These are phyloP conservation scores for Isabelozyma rhagii DNA, from an alignment of 805 yeast genomes.

Conservation along the genomic window DNA sequence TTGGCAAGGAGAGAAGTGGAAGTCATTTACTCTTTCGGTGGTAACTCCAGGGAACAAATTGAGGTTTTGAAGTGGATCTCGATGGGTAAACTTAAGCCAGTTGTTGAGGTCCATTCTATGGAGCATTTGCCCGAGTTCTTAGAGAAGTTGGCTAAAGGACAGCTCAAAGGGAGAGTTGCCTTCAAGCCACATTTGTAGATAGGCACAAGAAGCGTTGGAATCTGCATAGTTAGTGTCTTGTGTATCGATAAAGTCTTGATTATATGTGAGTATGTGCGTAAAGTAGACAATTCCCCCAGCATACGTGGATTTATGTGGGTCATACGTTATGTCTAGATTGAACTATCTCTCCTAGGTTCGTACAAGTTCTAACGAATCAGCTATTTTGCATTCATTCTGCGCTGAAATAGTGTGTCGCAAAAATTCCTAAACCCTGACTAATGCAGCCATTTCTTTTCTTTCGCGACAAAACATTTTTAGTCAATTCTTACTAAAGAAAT, in stretches of 20 bases:
- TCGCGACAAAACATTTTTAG: not conserved
- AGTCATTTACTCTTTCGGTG: constrained; percentile 41
- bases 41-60: constrained; percentile 39
- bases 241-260: too few relatives aligned
- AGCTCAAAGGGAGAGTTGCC: constrained; percentile 42
- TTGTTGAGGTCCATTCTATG: constrained; percentile 25
- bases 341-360: too few relatives aligned
- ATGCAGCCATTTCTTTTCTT: too few relatives aligned
- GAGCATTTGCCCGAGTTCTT: constrained; percentile 33
- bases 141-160: constrained; percentile 32
- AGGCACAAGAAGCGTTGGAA: not conserved
- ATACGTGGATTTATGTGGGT: too few relatives aligned
- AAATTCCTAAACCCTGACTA: too few relatives aligned
- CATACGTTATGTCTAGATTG: too few relatives aligned
- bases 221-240: too few relatives aligned
- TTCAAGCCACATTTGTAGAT: constrained; percentile 19
- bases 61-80: constrained; percentile 43
- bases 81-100: constrained; percentile 37
- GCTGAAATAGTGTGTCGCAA: too few relatives aligned
- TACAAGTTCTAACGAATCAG: too few relatives aligned
- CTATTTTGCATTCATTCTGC: too few relatives aligned
- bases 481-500: not conserved
- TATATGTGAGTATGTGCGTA: too few relatives aligned
- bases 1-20: constrained; percentile 41
- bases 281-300: too few relatives aligned